A percentile compares a stretch with the other conserved stretches of the same genome.
phyloP scores from a whole-genome alignment of 1,139 yeast species.

The Protomyces inundatus region DNA sequence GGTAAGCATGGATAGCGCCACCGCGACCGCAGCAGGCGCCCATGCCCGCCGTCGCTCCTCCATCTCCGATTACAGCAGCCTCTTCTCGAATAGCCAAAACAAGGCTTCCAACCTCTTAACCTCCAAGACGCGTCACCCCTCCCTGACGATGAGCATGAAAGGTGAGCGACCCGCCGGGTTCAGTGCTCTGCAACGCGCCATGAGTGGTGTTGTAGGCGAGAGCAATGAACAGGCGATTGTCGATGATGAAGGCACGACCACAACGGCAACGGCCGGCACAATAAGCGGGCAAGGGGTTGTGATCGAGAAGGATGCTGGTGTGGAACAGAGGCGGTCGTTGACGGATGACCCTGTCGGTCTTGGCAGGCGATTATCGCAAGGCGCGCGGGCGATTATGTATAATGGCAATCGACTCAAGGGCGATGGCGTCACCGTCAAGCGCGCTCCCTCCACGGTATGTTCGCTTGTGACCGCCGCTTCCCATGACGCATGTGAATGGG shows the following conservation, averaged over 20 bases:
- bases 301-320: neutral
- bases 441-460: neutral
- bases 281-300: too few relatives aligned
- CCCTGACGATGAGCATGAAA: constrained; percentile 15
- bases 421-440: constrained; percentile 4
- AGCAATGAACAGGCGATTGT: constrained; percentile 17
- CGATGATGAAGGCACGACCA: neutral
- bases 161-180: constrained; percentile 11
- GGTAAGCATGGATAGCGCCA: neutral
- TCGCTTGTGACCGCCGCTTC: too few relatives aligned
- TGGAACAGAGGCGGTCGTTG: neutral
- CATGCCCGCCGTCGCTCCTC: constrained; percentile 2
- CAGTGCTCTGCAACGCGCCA: constrained; percentile 5
- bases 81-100: constrained; percentile 6
- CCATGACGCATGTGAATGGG: neutral
- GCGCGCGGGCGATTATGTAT: constrained; percentile 24
- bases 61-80: constrained; percentile 15
- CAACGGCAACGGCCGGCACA: neutral
- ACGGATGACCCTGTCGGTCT: constrained; percentile 21
- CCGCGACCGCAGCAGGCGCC: neutral
- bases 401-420: constrained; percentile 23
- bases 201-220: neutral
- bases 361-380: constrained; percentile 20
- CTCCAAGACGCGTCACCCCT: constrained; percentile 16
- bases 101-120: constrained; percentile 4